Evolutionary conservation across 306 rosid genomes (phyloP), one percentile per base, ranked within the genome.

Genomic region (Alnus glutinosa): DNA sequence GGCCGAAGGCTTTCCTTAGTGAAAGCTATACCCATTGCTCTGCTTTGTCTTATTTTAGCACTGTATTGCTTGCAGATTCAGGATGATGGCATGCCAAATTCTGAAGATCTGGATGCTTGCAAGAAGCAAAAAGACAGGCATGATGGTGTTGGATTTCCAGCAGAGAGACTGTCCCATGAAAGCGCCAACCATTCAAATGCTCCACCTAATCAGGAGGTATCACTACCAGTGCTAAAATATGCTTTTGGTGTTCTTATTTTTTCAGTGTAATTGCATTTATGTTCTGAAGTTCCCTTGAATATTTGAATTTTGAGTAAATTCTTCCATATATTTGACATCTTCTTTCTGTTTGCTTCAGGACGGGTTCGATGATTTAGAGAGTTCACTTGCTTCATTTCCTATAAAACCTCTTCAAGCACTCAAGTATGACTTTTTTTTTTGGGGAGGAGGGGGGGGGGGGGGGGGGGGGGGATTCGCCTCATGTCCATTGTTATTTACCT

Each of bases 351-450:
- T 83, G 75, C 86, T 82, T 78, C 93, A 96, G 99, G 97, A 91
- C 64, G 93, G 88, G 63, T 85, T 91, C 82, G 83, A 78, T 55
- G 89, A 91, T 91, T 85, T 96, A 90, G 96, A 89, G 85, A 81
- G 84, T 78, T 95, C 99, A 34, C 85, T 96, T 83, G 87, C 97
- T 76, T 90, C 99, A 76, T 91, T 96, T 84, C 97, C 99, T 47
- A 87, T 75, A 28, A 92, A 87, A 86, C 97, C 97, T 80, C 96
- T 94, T 80, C 83, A 87, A 86, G 98, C 96, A 82, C 96, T 92
- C 39, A 90, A 94, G 98, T 94, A 94, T 78, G 91, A 67, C 66
- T 55, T 23, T 75, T 84, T 81, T 42, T 42, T 42, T 42, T 37
- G 42, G 5, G 42, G 42, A 5, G 4, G 42, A 0, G 5, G 42